Evolutionary conservation across 352 stramenopile species (phyloP), one percentile per base, ranked within the genome.

Genomic region (Phytophthora colocasiae): DNA sequence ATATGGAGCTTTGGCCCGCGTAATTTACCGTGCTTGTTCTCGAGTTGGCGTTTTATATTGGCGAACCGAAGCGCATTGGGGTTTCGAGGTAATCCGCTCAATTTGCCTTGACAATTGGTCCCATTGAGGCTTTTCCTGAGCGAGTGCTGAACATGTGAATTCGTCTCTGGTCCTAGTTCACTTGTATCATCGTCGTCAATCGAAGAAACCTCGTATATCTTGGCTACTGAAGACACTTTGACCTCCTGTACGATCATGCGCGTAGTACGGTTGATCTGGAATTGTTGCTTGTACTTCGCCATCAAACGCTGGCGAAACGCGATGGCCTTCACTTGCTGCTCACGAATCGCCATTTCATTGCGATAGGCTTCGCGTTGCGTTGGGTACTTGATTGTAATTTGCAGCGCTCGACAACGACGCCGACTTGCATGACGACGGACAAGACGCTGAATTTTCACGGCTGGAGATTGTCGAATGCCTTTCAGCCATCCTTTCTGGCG

Each of bases 371-470:
- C 66, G 0, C 73, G 53, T 51, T 79, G 81, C 19, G 56, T 62
- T 26, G 83, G 78, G 49, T 89, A 89, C 46, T 74, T 74, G 10
- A 47, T 70, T 27, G 64, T 78, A 9, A 79, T 68, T 19, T 76
- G 72, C n/a, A 90, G 68, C 5, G 80, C 67, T 3, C 55, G 54
- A 32, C 68, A 84, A 0, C 39, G 65, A 22, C 73, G 84, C 17
- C 70, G 51, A 56, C 60, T 80, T 36, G 60, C 52, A 58, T 90
- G 71, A 7, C 63, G 79, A 11, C 83, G 70, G n/a, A 87, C 81
- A 8, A 90, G 36, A 6, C 82, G 80, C 73, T 94, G 83, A 56
- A 94, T 87, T 61, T 83, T 85, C 51, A 91, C 81, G 2, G 81
- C 83, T 32, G 82, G 81, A 17, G 85, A 90, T 59, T 91, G 82